Evolutionary conservation across 495 filamentous ascomycete genomes (phyloP), one percentile per base, ranked within the genome.

Genomic region (Rostrohypoxylon terebratum): DNA sequence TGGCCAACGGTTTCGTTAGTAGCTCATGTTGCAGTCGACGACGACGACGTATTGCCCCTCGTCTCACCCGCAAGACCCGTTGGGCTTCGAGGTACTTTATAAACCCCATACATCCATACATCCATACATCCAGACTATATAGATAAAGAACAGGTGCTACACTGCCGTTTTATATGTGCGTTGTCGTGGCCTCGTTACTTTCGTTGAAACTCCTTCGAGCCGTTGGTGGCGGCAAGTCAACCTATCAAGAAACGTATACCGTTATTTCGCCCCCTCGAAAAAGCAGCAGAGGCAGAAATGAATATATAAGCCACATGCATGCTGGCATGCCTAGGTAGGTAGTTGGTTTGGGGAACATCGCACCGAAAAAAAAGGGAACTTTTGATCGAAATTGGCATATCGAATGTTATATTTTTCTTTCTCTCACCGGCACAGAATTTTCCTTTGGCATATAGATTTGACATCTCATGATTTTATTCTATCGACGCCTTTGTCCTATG

Each of bases 131-230:
- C 25, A 40, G 25, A 20, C 55, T 54, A 48, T 63, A n/a, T 61
- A 60, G 28, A 61, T 23, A 51, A 21, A 61, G 48, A 50, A 16
- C 6, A 57, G 31, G 58, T 70, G 51, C 57, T 63, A 74, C 57
- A 42, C 42, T 63, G 42, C 51, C 57, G 25, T 70, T 70, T 47
- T 63, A 53, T 13, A 53, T 73, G 65, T 73, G 61, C 48, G 70
- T 64, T 33, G 70, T 73, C 70, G 70, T 73, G 64, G 70, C 40
- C 65, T 50, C 59, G 55, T 68, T 67, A 61, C 70, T 65, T 59
- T 67, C 10, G 51, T 63, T 59, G 48, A 68, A 68, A 65, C 65
- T 58, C 60, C 38, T 73, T 16, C 59, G 48, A 31, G 45, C 54
- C 47, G 48, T 58, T 58, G 28, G 59, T 68, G 70, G 70, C 61